Evolutionary conservation across 108 stramenopile genomes (phyloP), one percentile per base, ranked within the genome.

Genomic region (Skeletonema marinoi): DNA sequence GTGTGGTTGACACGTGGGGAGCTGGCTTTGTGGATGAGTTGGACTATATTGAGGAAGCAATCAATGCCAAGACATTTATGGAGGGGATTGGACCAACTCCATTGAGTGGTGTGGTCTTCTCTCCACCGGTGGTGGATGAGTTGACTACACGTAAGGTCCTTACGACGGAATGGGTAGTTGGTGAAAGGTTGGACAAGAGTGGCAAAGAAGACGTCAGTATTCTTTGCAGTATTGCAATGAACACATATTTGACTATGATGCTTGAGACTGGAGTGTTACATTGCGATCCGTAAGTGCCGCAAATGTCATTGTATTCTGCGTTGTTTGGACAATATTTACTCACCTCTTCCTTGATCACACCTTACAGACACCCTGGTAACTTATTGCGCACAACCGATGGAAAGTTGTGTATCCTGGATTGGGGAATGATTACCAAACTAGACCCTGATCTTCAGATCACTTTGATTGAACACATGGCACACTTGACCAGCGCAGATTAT

Each of bases 381-480:
- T 80, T 97, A 42, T 81, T 98, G 9, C 82, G 95, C 32, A 96
- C 94, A 0, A 85, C 87, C 0, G 97, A 98, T 60, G 98, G 98
- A 33, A 87, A 89, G 65, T 80, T 98, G 14, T 93, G 94, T 75
- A 96, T 97, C 31, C 84, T 97, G 56, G 98, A 98, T 87, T 97
- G 96, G 94, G 98, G 98, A 11, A 95, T 98, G 88, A 95, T 97
- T n/a, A 96, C 97, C 5, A 80, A 86, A 48, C 73, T 98, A 1
- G 88, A 91, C 0, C 74, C 83, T 25, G 93, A 95, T 59, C 75
- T 96, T 62, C 97, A 97, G 58, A 44, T 96, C 2, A 95, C 90
- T 13, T 60, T 95, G 44, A 92, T 98, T 80, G 96, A 97, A 77
- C 97, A 97, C 82, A 95, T 98, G 90, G 94, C 97, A 4, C 98